A percentile compares a stretch with the other conserved stretches of the same genome.
Evolutionary conservation across 2,329 filamentous ascomycete species (phyloP).

Genomic region (Emericellopsis cladophorae): DNA sequence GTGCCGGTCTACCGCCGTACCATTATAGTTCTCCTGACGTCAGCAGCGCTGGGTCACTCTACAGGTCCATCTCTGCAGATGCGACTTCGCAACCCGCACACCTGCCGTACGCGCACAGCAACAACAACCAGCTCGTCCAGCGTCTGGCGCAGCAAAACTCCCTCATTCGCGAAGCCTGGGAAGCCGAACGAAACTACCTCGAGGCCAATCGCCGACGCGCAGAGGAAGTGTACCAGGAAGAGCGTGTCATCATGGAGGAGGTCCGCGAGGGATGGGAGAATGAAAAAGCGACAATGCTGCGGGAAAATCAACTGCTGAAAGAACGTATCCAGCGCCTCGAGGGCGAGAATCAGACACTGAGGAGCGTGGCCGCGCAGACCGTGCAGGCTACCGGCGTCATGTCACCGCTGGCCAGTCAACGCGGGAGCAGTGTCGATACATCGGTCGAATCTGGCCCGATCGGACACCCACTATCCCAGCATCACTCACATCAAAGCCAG

Average conservation of each 20-base stretch:
- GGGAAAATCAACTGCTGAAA: slow-evolving; percentile 27
- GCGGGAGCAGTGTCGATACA: slow-evolving; percentile 10
- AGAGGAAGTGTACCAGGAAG: slow-evolving; percentile 42
- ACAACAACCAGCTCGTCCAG: slow-evolving; percentile 19
- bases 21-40: neutral
- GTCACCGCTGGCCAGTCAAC: slow-evolving; percentile 15
- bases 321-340: slow-evolving; percentile 22
- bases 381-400: slow-evolving; percentile 15
- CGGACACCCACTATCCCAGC: neutral
- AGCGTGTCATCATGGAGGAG: slow-evolving; percentile 39
- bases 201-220: slow-evolving; percentile 39
- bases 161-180: slow-evolving; percentile 35
- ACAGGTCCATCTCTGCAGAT: slow-evolving; percentile 2
- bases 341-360: slow-evolving; percentile 21
- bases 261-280: slow-evolving; percentile 32
- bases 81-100: neutral
- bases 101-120: neutral
- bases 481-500: neutral
- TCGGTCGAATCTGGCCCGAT: neutral
- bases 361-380: slow-evolving; percentile 13
- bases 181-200: slow-evolving; percentile 38
- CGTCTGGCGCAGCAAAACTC: slow-evolving; percentile 28
- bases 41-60: neutral
- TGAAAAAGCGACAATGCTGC: slow-evolving; percentile 27
- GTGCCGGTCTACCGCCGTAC: neutral